Base-by-base conservation (phyloP, 805 yeast genomes). In the Lachancea cidri region DNA sequence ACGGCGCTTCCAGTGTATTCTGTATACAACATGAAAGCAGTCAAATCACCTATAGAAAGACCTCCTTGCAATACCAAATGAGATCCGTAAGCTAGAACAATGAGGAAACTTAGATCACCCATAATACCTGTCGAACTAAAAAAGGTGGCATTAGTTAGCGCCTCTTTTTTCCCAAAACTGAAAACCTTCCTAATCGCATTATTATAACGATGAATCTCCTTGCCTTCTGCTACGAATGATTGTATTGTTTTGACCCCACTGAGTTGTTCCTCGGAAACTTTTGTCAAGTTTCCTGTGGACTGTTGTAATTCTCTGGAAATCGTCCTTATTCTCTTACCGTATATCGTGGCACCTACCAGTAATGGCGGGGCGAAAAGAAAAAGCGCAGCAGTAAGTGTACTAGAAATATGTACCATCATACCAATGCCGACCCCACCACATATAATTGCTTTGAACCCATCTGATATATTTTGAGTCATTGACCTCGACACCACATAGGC, bases 21-120 rank as follows among this genome's bases (percentile, higher is more conserved):
- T 0, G 96, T 88, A 64, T 93, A 91, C 78, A 91, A 79, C 81
- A 91, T 82, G 62, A 87, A 91, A 17, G 96, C 87, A 8, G 97
- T 86, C 36, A 91, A 71, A 58, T 89, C 96, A 50, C 98, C 98
- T 38, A 91, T 74, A 0, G 95, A 73, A 42, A 91, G 66, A 19
- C 78, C 76, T 2, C 95, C 94, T 29, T 71, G 67, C 11, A 83
- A 68, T 5, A 93, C 95, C 68, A 93, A 73, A 43, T 79, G 76
- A 1, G 95, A 83, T 14, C 98, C 98, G 38, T 86, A 72, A 1
- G 83, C 77, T 20, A 91, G 70, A 30, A 93, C 72, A 1, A 85
- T 81, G 32, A 91, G 66, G 45, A 93, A 72, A 16, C 88, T 80
- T 18, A 80, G 67, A 60, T 91, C 94, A n/a, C 97, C 96, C 25